Base-by-base conservation (phyloP, 768 basidiomycete species). In the Ramaria rubella region DNA sequence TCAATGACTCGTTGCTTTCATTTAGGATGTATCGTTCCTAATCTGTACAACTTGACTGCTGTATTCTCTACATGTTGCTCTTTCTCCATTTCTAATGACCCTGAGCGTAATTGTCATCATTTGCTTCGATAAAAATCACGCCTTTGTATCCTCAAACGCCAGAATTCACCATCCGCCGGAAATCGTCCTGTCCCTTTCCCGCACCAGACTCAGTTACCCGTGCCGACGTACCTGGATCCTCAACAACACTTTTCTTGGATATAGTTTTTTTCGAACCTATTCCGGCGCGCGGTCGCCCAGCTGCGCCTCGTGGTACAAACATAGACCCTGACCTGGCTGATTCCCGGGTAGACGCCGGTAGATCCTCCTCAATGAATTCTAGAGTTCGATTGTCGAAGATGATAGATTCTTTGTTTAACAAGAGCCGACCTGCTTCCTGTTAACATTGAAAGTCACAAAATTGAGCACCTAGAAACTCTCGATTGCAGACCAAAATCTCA, bases 341-440 rank as follows among this genome's bases (percentile, higher is more conserved):
- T 17, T 63, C 44, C 34, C 56, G 62, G 24, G 70, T 63, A 50
- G 67, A 62, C 24, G 69, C 69, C 52, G 74, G 66, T 15, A 62
- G 62, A 11, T 69, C 69, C 59, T 83, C 82, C 63, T 87, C 86
- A 0, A 73, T 70, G 49, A 97, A 68, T 38, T 79, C 64, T 36
- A 97, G 71, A 1, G 71, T 70, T 21, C 76, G 73, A 2, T 81
- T 88, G 44, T 80, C 78, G 71, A 90, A 89, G 11, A 81, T 65
- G 53, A 96, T 75, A 15, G 90, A 81, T 40, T 90, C 86, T 3
- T 82, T 64, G 7, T 79, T 77, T 24, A 96, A 73, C 6, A 96
- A 68, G 4, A 95, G 70, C 61, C 85, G 84, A 31, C 91, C 90
- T 3, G 84, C 90, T 69, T 94, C 94, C 93, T 95, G 61, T 46